Conservation (phyloP, 208 protist genomes). For the Crithidia brevicula region DNA sequence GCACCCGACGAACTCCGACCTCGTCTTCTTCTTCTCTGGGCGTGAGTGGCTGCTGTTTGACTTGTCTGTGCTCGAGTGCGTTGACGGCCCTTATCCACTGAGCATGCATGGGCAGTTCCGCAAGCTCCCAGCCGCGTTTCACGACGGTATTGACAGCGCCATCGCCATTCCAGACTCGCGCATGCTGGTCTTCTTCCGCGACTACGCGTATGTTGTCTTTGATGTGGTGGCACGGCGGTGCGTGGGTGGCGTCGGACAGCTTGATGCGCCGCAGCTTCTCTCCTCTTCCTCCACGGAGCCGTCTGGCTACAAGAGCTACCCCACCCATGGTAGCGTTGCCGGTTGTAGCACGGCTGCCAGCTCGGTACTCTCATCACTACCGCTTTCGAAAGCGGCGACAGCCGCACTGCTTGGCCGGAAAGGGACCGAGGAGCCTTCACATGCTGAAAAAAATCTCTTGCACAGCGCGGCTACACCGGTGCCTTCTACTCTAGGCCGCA, state of each 20-base stretch:
- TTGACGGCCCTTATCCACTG: conserved; percentile 25
- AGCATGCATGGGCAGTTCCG: conserved; percentile 24
- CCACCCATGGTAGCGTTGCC: no score
- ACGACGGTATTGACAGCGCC: conserved; percentile 23
- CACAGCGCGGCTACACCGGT: no score
- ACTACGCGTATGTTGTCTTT: conserved; percentile 26
- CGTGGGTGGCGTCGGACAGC: conserved; percentile 21
- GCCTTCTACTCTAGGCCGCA: no score
- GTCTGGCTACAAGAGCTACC: no score
- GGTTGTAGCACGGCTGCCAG: no score
- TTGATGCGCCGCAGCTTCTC: conserved; percentile 1
- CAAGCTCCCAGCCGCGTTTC: conserved; percentile 32
- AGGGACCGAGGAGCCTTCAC: no score
- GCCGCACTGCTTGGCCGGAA: no score
- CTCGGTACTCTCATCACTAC: no score
- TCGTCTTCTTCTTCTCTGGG: conserved; percentile 68
- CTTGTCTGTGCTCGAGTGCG: conserved; percentile 25
- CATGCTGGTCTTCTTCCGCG: conserved; percentile 33
- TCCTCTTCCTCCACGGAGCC: no score
- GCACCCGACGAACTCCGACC: conserved; percentile 44
- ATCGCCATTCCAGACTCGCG: conserved; percentile 17
- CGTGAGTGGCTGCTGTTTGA: conserved; percentile 66
- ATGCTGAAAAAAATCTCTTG: no score
- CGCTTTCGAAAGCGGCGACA: no score
- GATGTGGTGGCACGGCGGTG: conserved; percentile 22